Base-by-base conservation (phyloP, 2,329 filamentous ascomycete genomes). In the Aspergillus niger region DNA sequence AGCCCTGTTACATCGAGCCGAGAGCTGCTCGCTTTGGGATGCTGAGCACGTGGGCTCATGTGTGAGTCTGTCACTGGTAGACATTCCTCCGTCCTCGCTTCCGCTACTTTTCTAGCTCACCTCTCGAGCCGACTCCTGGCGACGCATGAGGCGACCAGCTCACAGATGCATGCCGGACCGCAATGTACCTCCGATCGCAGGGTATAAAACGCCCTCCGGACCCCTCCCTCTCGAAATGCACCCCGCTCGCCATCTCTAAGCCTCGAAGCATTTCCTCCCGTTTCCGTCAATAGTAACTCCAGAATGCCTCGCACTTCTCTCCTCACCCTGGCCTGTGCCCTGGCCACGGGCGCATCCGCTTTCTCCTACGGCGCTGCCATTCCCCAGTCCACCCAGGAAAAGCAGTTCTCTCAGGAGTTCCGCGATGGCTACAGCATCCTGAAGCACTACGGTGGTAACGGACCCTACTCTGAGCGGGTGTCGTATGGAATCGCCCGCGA, bases 361-460 rank as follows among this genome's bases (percentile, higher is more conserved):
- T 55, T 44, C 39, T 55, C 53, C 41, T 55, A 55, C 26, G 39
- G 39, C 15, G 53, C 53, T 26, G 53, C 38, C 5, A 44, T 28
- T 28, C 53, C 53, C 11, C 53, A 55, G 28, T 43, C 53, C 3
- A 32, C 53, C 24, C 53, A 55, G 20, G 53, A 55, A 26, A 55
- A 55, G 53, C 53, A 55, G 8, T 61, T 61, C 47, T 59, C 61
- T 7, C 63, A 65, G 52, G 39, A 61, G n/a, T 63, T 63, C 10
- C 26, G 36, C 13, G 68, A 69, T 20, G 62, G 60, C 15, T 69
- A 65, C 57, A 67, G 55, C n/a, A 64, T 69, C 11, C 32, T 69
- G 10, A 69, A 69, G 55, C 61, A 67, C 44, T 57, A 63, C 24
- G 68, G 67, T 20, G 67, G 65, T 17, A 59, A 64, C 30, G 68